Evolutionary conservation across 345 rosid genomes (phyloP).

Genomic region (Citrus maxima): DNA sequence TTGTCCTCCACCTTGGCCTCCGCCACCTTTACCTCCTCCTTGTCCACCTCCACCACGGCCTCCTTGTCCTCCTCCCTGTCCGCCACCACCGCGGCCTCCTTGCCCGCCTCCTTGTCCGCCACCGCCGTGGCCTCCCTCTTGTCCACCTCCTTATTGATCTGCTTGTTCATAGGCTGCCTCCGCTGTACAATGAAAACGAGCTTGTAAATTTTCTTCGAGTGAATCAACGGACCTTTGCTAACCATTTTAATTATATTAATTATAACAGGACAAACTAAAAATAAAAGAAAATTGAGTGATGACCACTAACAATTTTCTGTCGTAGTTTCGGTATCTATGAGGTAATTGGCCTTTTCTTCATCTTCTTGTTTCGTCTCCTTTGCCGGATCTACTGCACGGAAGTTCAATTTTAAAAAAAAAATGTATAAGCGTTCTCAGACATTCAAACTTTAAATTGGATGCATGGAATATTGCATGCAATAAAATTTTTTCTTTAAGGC

Average conservation of each 20-base stretch:
- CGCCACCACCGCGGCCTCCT: too few species aligned
- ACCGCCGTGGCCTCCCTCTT: too few species aligned
- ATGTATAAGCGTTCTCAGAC: not conserved
- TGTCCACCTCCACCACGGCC: too few species aligned
- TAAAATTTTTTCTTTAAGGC: too few species aligned
- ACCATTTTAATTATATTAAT: not conserved
- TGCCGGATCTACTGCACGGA: not conserved
- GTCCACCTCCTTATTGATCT: not conserved
- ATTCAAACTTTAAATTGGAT: not conserved
- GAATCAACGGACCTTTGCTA: not conserved
- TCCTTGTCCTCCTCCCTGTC: too few species aligned
- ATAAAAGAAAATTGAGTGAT: not conserved
- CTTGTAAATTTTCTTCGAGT: not conserved
- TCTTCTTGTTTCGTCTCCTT: not conserved
- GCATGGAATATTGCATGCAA: too few species aligned
- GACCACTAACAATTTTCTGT: not conserved
- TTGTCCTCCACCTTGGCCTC: too few species aligned
- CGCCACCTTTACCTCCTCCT: too few species aligned
- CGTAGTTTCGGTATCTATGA: not conserved
- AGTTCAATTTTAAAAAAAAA: too few species aligned
- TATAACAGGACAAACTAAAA: not conserved
- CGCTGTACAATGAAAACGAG: not conserved
- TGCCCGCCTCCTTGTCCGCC: too few species aligned
- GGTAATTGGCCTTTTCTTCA: not conserved
- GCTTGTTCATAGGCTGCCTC: not conserved